phyloP scores from a whole-genome alignment of 2,329 filamentous ascomycete genomes.

The Sarocladium strictum region DNA sequence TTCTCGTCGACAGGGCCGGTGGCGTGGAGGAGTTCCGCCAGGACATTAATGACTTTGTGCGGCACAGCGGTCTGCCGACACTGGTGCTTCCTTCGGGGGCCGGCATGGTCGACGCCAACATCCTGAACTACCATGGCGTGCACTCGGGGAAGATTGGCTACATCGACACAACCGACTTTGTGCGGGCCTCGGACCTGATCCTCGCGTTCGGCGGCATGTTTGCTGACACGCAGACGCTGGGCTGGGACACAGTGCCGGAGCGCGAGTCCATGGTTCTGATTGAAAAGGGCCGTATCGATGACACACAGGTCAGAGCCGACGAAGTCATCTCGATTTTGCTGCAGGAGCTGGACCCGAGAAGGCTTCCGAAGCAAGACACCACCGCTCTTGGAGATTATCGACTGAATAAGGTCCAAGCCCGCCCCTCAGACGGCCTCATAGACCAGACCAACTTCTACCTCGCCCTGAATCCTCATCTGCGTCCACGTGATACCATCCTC shows the following conservation, averaged over 20 bases:
- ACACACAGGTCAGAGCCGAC: neutral
- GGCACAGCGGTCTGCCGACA: constrained; percentile 31
- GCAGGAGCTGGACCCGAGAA: neutral
- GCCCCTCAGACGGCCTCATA: neutral
- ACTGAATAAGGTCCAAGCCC: neutral
- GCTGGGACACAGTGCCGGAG: constrained; percentile 5
- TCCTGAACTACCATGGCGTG: constrained; percentile 41
- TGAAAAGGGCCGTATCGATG: neutral
- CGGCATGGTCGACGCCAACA: constrained; percentile 41
- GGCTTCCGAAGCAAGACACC: constrained; percentile 1
- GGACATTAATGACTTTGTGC: constrained; percentile 35
- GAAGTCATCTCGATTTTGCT: neutral
- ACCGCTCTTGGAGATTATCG: neutral
- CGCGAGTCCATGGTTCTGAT: neutral
- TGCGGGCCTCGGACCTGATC: constrained; percentile 36
- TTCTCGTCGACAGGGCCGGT: constrained; percentile 47
- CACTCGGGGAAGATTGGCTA: constrained; percentile 31
- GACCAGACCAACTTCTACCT: constrained; percentile 8
- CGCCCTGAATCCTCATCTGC: neutral
- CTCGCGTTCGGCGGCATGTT: constrained; percentile 26
- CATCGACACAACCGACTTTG: constrained; percentile 8
- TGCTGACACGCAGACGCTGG: constrained; percentile 2
- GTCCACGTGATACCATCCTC: neutral
- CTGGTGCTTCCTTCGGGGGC: constrained; percentile 43
- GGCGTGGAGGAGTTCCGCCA: constrained; percentile 33